Percentiles rank a stretch among this genome's conserved stretches.
These are phyloP conservation scores for Plasmodium gaboni DNA, from an alignment of 169 alveolate genomes.

Conservation along the genomic window DNA sequence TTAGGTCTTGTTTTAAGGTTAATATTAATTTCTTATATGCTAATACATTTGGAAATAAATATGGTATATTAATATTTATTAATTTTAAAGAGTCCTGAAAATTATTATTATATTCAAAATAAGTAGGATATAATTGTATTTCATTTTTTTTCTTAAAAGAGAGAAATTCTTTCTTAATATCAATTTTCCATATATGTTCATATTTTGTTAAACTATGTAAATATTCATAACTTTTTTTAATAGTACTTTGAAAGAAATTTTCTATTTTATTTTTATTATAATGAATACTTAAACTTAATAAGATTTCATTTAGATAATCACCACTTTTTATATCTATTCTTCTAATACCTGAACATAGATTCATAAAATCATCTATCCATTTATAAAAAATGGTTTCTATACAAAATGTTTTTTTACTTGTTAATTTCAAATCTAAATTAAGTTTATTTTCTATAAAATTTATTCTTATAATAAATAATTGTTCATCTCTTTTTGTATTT, in stretches of 20 bases:
- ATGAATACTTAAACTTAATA: slow-evolving; percentile 50
- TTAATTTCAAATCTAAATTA: slow-evolving; percentile 52
- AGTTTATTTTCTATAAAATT: slow-evolving; percentile 34
- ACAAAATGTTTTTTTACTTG: slow-evolving; percentile 34
- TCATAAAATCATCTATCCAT: slow-evolving; percentile 65
- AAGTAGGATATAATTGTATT: slow-evolving; percentile 41
- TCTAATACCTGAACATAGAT: slow-evolving; percentile 54
- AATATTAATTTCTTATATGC: slow-evolving; percentile 49
- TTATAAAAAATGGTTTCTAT: slow-evolving; percentile 49
- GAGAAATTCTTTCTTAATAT: slow-evolving; percentile 40
- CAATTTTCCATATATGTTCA: slow-evolving; percentile 52
- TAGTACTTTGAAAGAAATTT: slow-evolving; percentile 33
- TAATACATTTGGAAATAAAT: slow-evolving; percentile 39
- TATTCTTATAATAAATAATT: slow-evolving; percentile 38
- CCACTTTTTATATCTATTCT: slow-evolving; percentile 71
- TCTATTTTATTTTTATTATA: slow-evolving; percentile 34
- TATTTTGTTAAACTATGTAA: slow-evolving; percentile 35
- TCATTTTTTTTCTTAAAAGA: slow-evolving; percentile 52
- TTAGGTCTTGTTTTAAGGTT: slow-evolving; percentile 30
- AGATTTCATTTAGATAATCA: slow-evolving; percentile 56
- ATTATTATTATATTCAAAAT: slow-evolving; percentile 68
- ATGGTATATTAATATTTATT: slow-evolving; percentile 52
- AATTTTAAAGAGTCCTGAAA: slow-evolving; percentile 56
- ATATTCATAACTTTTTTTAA: slow-evolving; percentile 38
- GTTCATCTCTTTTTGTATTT: slow-evolving; percentile 32